Evolutionary conservation across 352 stramenopile genomes (phyloP).

Genomic region (Achlya hypogyna): DNA sequence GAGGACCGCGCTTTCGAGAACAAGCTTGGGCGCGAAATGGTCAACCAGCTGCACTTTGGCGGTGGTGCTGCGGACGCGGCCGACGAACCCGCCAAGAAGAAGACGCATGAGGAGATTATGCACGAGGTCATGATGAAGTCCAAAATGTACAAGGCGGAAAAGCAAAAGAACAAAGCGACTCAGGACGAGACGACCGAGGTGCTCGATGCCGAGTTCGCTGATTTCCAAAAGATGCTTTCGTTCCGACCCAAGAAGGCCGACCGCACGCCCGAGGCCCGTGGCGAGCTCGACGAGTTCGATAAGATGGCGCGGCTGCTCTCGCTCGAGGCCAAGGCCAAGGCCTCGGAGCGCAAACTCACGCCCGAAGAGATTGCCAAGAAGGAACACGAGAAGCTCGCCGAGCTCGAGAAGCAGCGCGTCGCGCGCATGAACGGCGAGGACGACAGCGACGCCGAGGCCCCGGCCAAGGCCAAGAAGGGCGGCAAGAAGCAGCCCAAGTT

Average conservation of each 20-base stretch:
- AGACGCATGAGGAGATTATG: slow-evolving; percentile 85
- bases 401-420: slow-evolving; percentile 90
- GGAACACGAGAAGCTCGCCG: slow-evolving; percentile 84
- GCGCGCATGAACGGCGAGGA: slow-evolving; percentile 92
- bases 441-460: slow-evolving; percentile 50
- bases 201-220: slow-evolving; percentile 63
- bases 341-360: slow-evolving; percentile 91
- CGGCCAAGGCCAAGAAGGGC: slow-evolving; percentile 29
- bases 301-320: slow-evolving; percentile 67
- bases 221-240: slow-evolving; percentile 52
- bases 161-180: slow-evolving; percentile 74
- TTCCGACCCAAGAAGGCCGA: slow-evolving; percentile 70
- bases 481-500: slow-evolving; percentile 35
- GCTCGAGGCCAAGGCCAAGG: slow-evolving; percentile 89
- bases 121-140: slow-evolving; percentile 88
- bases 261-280: slow-evolving; percentile 7
- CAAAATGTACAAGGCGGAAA: slow-evolving; percentile 84
- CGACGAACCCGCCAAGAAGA: slow-evolving; percentile 34
- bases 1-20: slow-evolving; percentile 61
- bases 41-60: slow-evolving; percentile 82
- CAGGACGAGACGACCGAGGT: slow-evolving; percentile 72
- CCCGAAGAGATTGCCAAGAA: slow-evolving; percentile 90
- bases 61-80: slow-evolving; percentile 25
- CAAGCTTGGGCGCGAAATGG: slow-evolving; percentile 70
- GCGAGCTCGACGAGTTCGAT: slow-evolving; percentile 77